These are phyloP conservation scores for Dispira simplex DNA, from an alignment of 192 early-diverging fungal species.

Conservation along the genomic window DNA sequence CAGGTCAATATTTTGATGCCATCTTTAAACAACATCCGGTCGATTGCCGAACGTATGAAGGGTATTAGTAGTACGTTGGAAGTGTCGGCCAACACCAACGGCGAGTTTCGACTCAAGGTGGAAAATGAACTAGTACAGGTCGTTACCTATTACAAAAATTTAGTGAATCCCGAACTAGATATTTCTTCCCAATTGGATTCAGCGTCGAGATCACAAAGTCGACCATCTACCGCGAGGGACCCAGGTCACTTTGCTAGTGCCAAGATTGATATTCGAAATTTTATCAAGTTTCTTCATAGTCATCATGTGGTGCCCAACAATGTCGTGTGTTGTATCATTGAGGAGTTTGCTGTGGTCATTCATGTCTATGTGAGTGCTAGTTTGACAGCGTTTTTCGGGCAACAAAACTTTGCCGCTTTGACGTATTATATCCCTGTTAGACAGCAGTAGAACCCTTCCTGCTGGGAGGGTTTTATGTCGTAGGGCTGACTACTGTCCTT, in stretches of 20 bases:
- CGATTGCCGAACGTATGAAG: conserved; percentile 51
- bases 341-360: conserved; percentile 26
- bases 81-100: conserved; percentile 52
- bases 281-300: conserved; percentile 62
- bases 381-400: conserved; percentile 10
- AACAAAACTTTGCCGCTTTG: conserved; percentile 25
- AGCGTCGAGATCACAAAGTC: conserved; percentile 16
- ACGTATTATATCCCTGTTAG: conserved; percentile 28
- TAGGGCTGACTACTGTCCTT: not conserved
- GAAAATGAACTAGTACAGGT: conserved; percentile 40
- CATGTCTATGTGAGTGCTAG: conserved; percentile 28
- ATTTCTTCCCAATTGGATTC: conserved; percentile 13
- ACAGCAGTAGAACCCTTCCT: conserved; percentile 13
- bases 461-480: not conserved
- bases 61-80: conserved; percentile 37
- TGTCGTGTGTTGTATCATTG: conserved; percentile 50
- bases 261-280: conserved; percentile 50
- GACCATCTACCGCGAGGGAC: conserved; percentile 18
- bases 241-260: conserved; percentile 43
- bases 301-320: conserved; percentile 60
- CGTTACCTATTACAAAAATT: conserved; percentile 38
- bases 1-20: conserved; percentile 70
- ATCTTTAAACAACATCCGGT: conserved; percentile 40
- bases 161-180: conserved; percentile 43
- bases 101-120: conserved; percentile 41